phyloP scores from a whole-genome alignment of 805 yeast genomes.

The Yamadazyma takamatsuzukensis region DNA sequence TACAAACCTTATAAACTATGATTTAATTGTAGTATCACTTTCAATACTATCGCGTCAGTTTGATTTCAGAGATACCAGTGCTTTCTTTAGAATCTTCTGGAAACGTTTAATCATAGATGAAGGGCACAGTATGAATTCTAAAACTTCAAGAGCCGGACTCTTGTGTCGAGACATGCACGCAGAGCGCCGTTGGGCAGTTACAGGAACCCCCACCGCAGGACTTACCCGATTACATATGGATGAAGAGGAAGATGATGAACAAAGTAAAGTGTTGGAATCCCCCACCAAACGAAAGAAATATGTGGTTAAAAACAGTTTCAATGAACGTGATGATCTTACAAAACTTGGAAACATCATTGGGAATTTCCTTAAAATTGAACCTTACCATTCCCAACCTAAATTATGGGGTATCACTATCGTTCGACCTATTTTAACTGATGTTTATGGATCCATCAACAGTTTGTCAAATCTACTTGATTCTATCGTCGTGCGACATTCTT shows the following conservation, averaged over 20 bases:
- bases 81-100: conserved; percentile 52
- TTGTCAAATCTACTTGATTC: conserved; percentile 41
- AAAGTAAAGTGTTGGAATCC: conserved; percentile 7
- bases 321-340: conserved; percentile 49
- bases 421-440: conserved; percentile 43
- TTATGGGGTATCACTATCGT: conserved; percentile 47
- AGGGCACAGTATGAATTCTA: conserved; percentile 63
- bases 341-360: conserved; percentile 51
- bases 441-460: conserved; percentile 39
- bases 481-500: conserved; percentile 55
- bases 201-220: conserved; percentile 76
- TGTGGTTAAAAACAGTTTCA: conserved; percentile 47
- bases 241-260: conserved; percentile 19
- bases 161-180: conserved; percentile 47
- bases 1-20: conserved; percentile 39
- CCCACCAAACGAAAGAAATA: conserved; percentile 29
- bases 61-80: conserved; percentile 22
- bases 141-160: conserved; percentile 45
- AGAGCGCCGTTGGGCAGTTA: conserved; percentile 70
- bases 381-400: conserved; percentile 47
- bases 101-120: conserved; percentile 72
- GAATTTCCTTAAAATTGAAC: conserved; percentile 56
- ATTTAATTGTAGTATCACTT: conserved; percentile 49
- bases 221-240: conserved; percentile 55
- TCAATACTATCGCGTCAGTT: conserved; percentile 44